Conservation (phyloP, 2,329 filamentous ascomycete genomes). For the Akanthomyces dipterigenus region DNA sequence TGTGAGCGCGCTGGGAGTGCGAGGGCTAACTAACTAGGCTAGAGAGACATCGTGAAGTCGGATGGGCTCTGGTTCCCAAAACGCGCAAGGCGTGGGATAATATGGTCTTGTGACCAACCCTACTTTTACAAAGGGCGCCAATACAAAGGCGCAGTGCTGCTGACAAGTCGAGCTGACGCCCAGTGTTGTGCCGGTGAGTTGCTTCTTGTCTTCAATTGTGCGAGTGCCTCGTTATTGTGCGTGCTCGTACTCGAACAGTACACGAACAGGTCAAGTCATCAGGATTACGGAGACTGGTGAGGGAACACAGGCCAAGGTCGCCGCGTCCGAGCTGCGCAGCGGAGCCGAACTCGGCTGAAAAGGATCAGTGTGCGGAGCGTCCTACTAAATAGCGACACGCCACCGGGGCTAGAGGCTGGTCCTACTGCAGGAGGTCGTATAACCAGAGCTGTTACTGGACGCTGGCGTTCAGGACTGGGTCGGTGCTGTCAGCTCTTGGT, state of each 20-base stretch:
- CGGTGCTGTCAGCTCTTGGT: neutral
- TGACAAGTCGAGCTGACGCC: neutral
- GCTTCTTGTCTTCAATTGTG: neutral
- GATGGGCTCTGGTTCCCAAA: neutral
- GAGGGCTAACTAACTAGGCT: neutral
- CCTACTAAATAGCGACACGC: neutral
- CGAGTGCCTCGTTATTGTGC: neutral
- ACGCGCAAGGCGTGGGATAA: neutral
- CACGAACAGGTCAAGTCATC: neutral
- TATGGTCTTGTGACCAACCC: constrained; percentile 5
- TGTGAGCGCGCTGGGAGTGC: neutral
- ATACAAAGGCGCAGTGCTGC: neutral
- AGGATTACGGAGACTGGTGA: too few species aligned
- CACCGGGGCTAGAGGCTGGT: neutral
- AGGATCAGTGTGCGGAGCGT: neutral
- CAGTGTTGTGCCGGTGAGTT: neutral
- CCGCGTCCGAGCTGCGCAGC: neutral
- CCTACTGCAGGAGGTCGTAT: neutral
- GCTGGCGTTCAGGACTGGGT: neutral
- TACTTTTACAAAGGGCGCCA: neutral
- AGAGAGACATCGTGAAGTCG: constrained; percentile 3
- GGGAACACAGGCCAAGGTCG: too few species aligned
- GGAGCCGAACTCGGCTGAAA: constrained; percentile 6
- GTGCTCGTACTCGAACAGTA: neutral
- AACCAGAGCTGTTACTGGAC: neutral